Conservation (phyloP, 148 eudicot genomes). For the Pouteria glomerata region DNA sequence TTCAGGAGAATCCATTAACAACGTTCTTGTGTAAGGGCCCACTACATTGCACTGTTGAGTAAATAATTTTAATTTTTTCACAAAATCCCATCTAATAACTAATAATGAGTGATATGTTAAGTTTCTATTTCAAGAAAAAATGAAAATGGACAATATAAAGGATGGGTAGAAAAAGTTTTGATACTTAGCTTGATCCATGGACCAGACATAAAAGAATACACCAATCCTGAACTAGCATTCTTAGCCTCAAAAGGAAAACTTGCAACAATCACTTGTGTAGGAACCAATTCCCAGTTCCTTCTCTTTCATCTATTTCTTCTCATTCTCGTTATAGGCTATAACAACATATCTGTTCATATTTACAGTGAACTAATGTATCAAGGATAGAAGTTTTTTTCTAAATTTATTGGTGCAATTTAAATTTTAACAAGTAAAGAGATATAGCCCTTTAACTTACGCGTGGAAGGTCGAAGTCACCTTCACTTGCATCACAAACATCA, state of each 20-base stretch:
- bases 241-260: not conserved
- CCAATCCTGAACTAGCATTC: no score
- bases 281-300: not conserved
- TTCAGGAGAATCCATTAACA: not conserved
- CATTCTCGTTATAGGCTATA: not conserved
- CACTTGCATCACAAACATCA: conserved; percentile 77
- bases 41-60: no score
- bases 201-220: no score
- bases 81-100: no score
- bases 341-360: not conserved
- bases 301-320: not conserved
- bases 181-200: no score
- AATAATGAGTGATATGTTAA: no score
- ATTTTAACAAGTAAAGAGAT: not conserved
- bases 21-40: no score
- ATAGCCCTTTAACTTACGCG: conserved; percentile 39
- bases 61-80: no score
- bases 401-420: not conserved
- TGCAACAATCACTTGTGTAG: not conserved
- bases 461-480: conserved; percentile 70
- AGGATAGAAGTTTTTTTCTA: not conserved
- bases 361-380: not conserved
- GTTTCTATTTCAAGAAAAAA: no score
- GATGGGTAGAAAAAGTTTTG: no score
- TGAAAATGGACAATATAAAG: no score